phyloP scores from a whole-genome alignment of 164 flowering plant genomes.

The Magnolia changhungtana region DNA sequence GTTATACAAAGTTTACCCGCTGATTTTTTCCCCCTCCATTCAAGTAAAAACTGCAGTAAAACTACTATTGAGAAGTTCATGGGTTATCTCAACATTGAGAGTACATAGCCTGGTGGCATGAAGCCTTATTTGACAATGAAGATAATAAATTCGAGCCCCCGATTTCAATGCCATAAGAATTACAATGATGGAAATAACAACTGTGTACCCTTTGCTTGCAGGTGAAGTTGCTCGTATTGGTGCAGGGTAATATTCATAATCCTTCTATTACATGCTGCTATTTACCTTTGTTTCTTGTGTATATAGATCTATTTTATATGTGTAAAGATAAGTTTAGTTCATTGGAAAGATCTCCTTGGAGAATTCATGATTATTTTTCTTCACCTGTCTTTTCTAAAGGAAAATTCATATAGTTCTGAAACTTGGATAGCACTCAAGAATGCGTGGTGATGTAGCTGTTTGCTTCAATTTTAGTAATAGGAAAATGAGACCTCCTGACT shows the following conservation, averaged over 20 bases:
- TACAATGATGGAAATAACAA: background rate
- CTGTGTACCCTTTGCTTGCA: conserved; percentile 30
- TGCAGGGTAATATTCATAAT: conserved; percentile 65
- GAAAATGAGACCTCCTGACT: background rate
- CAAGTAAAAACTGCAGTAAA: background rate
- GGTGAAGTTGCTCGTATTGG: conserved; percentile 91
- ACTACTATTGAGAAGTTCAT: background rate
- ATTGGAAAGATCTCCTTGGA: background rate
- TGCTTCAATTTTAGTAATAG: background rate
- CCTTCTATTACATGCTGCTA: background rate
- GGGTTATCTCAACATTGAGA: background rate
- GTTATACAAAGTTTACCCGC: background rate
- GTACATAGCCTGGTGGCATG: background rate
- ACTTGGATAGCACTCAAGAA: background rate
- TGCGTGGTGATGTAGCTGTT: background rate
- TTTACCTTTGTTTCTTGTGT: background rate
- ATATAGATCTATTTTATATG: background rate
- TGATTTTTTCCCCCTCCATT: background rate
- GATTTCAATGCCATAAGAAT: background rate
- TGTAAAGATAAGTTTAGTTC: background rate
- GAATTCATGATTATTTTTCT: background rate
- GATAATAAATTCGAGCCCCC: background rate
- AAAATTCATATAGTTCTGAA: background rate
- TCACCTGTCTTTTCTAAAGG: background rate
- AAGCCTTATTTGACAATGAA: background rate